Base-by-base conservation (phyloP, 2,329 filamentous ascomycete species). In the Penicillium sp. region DNA sequence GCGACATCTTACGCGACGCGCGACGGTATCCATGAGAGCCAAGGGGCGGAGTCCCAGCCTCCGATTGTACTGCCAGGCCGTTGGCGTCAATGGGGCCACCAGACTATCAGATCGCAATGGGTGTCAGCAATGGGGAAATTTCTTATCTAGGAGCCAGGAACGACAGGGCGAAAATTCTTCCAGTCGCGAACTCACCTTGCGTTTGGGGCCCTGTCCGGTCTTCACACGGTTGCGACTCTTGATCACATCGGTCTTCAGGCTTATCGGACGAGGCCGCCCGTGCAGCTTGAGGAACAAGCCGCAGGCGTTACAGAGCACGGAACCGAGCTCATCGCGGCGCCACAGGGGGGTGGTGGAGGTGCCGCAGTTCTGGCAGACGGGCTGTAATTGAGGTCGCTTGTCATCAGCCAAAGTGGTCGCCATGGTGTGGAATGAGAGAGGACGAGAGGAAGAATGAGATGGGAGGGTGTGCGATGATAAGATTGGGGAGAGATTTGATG, bases 181-280 rank as follows among this genome's bases (percentile, higher is more conserved):
- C 40, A 23, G 26, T 29, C 18, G 39, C 28, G 40, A 33, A 62
- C 70, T 60, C 72, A 88, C 87, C 83, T 94, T 94, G 69, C 89
- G 90, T 59, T 87, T 86, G 32, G 83, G 81, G 48, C 86, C 79
- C 58, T 90, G 78, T 2, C 74, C 87, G 7, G 89, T 93, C 76
- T 97, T 97, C 56, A 97, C 91, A 51, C 93, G 83, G 71, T 98
- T 98, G 60, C 93, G 88, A 74, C 90, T 96, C 76, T 98, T 98
- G 74, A 98, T 98, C 54, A 97, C 91, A 74, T 98, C 93, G 33
- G 93, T 97, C 77, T 98, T 98, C 58, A 98, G 79, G 57, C 87
- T 94, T 65, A 95, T 96, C 54, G 93, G 93, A 41, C 93, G 84
- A 45, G 93, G 82, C 17, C 90, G 86, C 50, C 90, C 90, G 65